phyloP scores from a whole-genome alignment of 2,329 filamentous ascomycete species.

The Kalmusia sp. region DNA sequence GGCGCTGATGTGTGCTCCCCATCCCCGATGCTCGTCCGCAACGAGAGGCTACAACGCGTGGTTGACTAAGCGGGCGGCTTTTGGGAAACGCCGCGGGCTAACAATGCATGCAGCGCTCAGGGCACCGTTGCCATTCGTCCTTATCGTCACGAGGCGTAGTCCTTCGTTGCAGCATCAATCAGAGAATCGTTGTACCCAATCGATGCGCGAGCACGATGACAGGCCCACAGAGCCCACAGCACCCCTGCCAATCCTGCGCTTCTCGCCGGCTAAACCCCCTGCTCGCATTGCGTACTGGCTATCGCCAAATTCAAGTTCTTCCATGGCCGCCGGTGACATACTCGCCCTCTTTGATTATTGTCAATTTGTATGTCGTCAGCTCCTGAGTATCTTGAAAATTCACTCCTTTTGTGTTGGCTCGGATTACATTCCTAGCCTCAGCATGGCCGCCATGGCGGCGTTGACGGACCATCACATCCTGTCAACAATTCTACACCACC shows the following conservation, averaged over 20 bases:
- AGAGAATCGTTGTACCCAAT: background rate
- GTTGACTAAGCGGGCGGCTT: too few species aligned
- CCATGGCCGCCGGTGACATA: constrained; percentile 2
- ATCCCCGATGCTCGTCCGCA: background rate
- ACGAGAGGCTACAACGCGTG: background rate
- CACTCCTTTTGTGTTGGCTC: background rate
- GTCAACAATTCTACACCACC: constrained; percentile 31
- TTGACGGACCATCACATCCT: constrained; percentile 34
- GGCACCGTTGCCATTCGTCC: background rate
- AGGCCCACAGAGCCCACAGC: constrained; percentile 13
- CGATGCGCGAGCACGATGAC: constrained; percentile 10
- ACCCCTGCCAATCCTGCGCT: constrained; percentile 23
- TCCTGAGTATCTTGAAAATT: background rate
- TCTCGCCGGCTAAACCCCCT: constrained; percentile 14
- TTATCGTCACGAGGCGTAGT: constrained; percentile 1
- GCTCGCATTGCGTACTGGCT: constrained; percentile 20
- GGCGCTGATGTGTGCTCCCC: background rate
- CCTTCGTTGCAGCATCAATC: constrained; percentile 3
- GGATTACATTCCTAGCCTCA: constrained; percentile 1
- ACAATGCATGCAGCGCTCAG: too few species aligned
- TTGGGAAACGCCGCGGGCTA: too few species aligned
- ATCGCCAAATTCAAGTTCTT: constrained; percentile 15
- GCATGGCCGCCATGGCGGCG: constrained; percentile 32
- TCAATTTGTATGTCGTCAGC: background rate
- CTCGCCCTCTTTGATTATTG: background rate